Evolutionary conservation across 345 rosid species (phyloP), one percentile per base, ranked within the genome.

Genomic region (Raphanus raphanistrum): DNA sequence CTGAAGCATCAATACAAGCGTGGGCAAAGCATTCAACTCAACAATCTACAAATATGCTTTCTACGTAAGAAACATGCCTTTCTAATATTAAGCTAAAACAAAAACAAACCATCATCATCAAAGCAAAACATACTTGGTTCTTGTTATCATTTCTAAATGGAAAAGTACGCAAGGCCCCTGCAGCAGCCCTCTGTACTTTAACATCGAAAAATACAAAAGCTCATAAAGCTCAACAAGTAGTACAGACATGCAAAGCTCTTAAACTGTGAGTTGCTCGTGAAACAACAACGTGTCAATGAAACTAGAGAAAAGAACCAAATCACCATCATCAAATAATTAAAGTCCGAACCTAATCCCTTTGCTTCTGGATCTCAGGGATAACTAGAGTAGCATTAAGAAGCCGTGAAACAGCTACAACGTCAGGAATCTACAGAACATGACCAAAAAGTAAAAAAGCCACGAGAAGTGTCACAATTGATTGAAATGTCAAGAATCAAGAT

Each of bases 201-300:
- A 41, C 38, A 76, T 93, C 64, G 66, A 38, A 66, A 70, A 80
- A 78, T 85, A 72, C 7, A 89, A 88, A 77, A 90, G 82, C 75
- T 90, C 87, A 32, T 21, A 21, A 21, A 21, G 21, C 21, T 21
- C 21, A 21, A 21, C 21, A 21, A 21, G 31, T 85, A 88, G 71
- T 90, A 95, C n/a, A 95, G 90, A 77, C 92, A 95, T 7, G 99
- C 90, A 84, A 95, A 95, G 83, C 99, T 95, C 91, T 95, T 95
- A 84, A 95, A 90, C 75, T 90, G 86, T 6, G 98, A 90, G 83
- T 98, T 95, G 92, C 65, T 35, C 11, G 2, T 57, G 0, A 55
- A 15, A 33, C 82, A 84, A 61, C 29, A 70, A 68, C 28, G 69
- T 73, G 0, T 1, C 52, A 27, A 29, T 28, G 31, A 55, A 63